A percentile compares a stretch with the other conserved stretches of the same genome.
phyloP scores from a whole-genome alignment of 2,329 filamentous ascomycete genomes.

The Fusarium nurragi region DNA sequence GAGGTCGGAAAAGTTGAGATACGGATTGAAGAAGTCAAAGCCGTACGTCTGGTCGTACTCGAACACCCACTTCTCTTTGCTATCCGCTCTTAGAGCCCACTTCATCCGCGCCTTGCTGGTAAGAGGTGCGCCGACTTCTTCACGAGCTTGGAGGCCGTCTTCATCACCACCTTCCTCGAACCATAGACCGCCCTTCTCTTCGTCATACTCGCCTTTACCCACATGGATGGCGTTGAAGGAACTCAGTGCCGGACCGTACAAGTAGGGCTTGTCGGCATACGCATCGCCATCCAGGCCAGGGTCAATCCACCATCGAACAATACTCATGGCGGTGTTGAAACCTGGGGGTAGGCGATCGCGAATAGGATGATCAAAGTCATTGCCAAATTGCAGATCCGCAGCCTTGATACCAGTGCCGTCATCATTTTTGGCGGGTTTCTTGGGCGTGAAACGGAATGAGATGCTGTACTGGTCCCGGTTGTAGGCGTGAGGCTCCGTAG shows the following conservation, averaged over 20 bases:
- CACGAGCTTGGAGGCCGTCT: slow-evolving; percentile 58
- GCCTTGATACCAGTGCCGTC: slow-evolving; percentile 65
- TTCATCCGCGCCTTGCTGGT: slow-evolving; percentile 65
- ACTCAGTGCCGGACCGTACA: slow-evolving; percentile 84
- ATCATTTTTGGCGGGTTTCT: slow-evolving; percentile 49
- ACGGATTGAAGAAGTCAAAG: slow-evolving; percentile 86
- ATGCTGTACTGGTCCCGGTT: slow-evolving; percentile 86
- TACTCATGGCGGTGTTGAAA: slow-evolving; percentile 83
- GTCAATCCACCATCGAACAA: slow-evolving; percentile 91
- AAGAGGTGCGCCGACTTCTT: slow-evolving; percentile 60
- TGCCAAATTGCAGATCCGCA: slow-evolving; percentile 86
- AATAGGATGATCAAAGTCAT: slow-evolving; percentile 94
- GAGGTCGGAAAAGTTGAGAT: slow-evolving; percentile 84
- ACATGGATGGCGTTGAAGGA: slow-evolving; percentile 82
- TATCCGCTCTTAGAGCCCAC: slow-evolving; percentile 62
- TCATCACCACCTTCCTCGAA: slow-evolving; percentile 74
- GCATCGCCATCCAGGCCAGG: slow-evolving; percentile 90
- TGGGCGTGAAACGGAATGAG: slow-evolving; percentile 80
- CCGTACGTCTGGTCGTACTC: slow-evolving; percentile 63
- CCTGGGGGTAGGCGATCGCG: slow-evolving; percentile 86
- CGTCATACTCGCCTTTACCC: slow-evolving; percentile 62
- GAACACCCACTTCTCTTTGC: slow-evolving; percentile 64
- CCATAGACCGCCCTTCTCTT: slow-evolving; percentile 61
- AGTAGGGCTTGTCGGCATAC: slow-evolving; percentile 84
- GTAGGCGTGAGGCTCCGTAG: slow-evolving; percentile 69